Evolutionary conservation across 768 basidiomycete genomes (phyloP).

Genomic region (Lentinula aciculospora): DNA sequence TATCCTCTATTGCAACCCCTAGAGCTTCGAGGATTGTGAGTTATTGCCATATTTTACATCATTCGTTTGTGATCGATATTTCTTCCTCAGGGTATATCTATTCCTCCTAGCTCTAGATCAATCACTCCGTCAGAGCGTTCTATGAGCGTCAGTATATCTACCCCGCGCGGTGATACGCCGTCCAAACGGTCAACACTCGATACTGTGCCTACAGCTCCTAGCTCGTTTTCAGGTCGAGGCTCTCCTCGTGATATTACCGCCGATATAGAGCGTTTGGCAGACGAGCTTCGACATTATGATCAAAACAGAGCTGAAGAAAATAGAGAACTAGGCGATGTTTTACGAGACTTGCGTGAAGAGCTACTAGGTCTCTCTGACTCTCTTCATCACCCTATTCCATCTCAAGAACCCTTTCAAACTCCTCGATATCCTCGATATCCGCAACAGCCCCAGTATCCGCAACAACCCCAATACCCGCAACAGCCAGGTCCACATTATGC

Average conservation of each 20-base stretch:
- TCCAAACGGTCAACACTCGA: slow-evolving; percentile 42
- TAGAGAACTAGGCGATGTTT: slow-evolving; percentile 57
- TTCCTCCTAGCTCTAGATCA: neutral
- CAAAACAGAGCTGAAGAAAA: slow-evolving; percentile 57
- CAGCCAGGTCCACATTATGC: neutral
- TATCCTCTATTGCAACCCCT: slow-evolving; percentile 10
- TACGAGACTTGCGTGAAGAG: slow-evolving; percentile 66
- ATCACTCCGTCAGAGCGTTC: slow-evolving; percentile 23
- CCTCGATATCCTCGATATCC: slow-evolving; percentile 11
- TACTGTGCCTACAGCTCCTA: slow-evolving; percentile 38
- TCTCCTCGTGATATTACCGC: slow-evolving; percentile 8
- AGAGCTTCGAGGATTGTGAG: slow-evolving; percentile 21
- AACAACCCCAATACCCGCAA: neutral
- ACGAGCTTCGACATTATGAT: slow-evolving; percentile 55
- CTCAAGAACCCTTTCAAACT: neutral
- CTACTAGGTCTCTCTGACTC: slow-evolving; percentile 58
- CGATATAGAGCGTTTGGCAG: slow-evolving; percentile 41
- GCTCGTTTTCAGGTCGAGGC: slow-evolving; percentile 16
- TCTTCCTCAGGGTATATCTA: slow-evolving; percentile 11
- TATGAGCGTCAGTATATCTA: slow-evolving; percentile 43
- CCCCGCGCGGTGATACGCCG: slow-evolving; percentile 40
- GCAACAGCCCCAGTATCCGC: neutral
- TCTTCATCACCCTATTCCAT: slow-evolving; percentile 34
- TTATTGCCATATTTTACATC: neutral
- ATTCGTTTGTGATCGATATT: slow-evolving; percentile 6